Conservation (phyloP, 2,329 filamentous ascomycete species). For the Sordariomycetes sp. region DNA sequence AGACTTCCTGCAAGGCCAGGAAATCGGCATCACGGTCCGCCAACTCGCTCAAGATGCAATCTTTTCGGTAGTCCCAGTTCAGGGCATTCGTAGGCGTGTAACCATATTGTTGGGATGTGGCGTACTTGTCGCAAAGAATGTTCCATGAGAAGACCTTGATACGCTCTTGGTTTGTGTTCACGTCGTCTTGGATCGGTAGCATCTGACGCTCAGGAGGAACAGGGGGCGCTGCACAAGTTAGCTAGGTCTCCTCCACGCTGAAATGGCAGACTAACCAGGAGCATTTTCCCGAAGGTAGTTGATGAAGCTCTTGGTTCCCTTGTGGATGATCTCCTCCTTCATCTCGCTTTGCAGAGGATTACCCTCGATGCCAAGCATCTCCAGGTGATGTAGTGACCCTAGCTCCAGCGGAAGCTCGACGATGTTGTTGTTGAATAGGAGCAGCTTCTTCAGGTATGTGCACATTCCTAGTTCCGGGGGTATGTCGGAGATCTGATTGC, state of each 20-base stretch:
- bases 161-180: conserved; percentile 50
- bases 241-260: no score
- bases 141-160: conserved; percentile 91
- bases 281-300: conserved; percentile 75
- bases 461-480: conserved; percentile 96
- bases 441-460: conserved; percentile 75
- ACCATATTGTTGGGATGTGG: conserved; percentile 75
- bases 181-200: conserved; percentile 67
- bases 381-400: conserved; percentile 79
- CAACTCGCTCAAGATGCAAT: conserved; percentile 77
- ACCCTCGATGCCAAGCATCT: conserved; percentile 84
- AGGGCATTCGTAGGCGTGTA: conserved; percentile 80
- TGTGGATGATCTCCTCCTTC: conserved; percentile 76
- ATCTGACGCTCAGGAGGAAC: conserved; percentile 69
- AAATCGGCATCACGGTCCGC: conserved; percentile 75
- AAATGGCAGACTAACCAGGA: conserved; percentile 56
- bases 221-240: conserved; percentile 51
- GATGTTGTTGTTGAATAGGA: conserved; percentile 87
- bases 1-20: conserved; percentile 87
- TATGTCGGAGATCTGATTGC: conserved; percentile 74
- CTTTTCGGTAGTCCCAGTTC: conserved; percentile 77
- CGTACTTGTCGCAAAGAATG: conserved; percentile 88
- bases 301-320: conserved; percentile 79
- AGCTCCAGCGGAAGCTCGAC: conserved; percentile 75
- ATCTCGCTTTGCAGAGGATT: conserved; percentile 72